Evolutionary conservation across 352 stramenopile genomes (phyloP).

Genomic region (Phytophthora litchii): DNA sequence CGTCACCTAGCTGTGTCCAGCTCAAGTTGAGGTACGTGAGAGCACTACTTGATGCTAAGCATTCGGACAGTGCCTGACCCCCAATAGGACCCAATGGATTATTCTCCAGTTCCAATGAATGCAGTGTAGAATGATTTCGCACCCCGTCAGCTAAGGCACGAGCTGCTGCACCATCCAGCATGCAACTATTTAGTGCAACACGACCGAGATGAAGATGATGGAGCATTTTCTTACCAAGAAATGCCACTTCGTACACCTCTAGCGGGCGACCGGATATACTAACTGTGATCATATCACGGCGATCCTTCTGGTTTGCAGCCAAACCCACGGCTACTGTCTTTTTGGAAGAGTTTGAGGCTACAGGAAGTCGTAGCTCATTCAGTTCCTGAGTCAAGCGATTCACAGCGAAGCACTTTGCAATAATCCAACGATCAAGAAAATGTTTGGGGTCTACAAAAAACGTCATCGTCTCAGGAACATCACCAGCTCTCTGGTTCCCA

Average conservation of each 20-base stretch:
- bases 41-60: slow-evolving; percentile 58
- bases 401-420: slow-evolving; percentile 66
- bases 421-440: slow-evolving; percentile 70
- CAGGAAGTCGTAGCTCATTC: slow-evolving; percentile 56
- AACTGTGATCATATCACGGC: slow-evolving; percentile 44
- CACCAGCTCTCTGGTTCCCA: slow-evolving; percentile 35
- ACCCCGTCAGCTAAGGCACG: slow-evolving; percentile 63
- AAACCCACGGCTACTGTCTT: slow-evolving; percentile 14
- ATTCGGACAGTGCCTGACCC: slow-evolving; percentile 63
- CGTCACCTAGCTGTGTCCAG: slow-evolving; percentile 76
- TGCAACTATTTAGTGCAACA: slow-evolving; percentile 65
- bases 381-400: slow-evolving; percentile 69
- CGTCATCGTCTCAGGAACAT: slow-evolving; percentile 32
- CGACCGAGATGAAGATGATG: slow-evolving; percentile 69
- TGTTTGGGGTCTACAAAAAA: slow-evolving; percentile 41
- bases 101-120: slow-evolving; percentile 73
- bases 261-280: slow-evolving; percentile 57
- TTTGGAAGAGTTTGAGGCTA: slow-evolving; percentile 8
- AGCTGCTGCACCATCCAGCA: slow-evolving; percentile 55
- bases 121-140: slow-evolving; percentile 66
- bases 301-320: slow-evolving; percentile 17
- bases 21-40: slow-evolving; percentile 77
- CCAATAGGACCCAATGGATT: slow-evolving; percentile 57
- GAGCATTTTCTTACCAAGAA: slow-evolving; percentile 71
- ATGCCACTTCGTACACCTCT: slow-evolving; percentile 64